phyloP scores from a whole-genome alignment of 768 basidiomycete species.

The Rickenella mellea region DNA sequence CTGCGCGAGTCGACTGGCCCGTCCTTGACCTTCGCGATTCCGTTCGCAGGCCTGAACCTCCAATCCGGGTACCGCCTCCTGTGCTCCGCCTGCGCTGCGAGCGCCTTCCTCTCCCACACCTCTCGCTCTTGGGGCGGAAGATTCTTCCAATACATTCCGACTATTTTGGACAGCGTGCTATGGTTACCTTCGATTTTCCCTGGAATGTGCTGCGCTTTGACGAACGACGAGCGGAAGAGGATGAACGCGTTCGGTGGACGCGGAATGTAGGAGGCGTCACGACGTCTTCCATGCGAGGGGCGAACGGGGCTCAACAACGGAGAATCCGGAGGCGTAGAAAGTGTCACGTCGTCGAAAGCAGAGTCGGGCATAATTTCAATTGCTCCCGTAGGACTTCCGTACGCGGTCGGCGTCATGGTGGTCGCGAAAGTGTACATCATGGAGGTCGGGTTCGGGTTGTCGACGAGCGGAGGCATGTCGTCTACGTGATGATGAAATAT shows the following conservation, averaged over 20 bases:
- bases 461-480: conserved; percentile 34
- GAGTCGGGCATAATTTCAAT: background rate
- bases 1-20: conserved; percentile 18
- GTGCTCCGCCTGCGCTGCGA: conserved; percentile 64
- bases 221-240: conserved; percentile 18
- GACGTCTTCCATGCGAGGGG: conserved; percentile 48
- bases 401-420: conserved; percentile 47
- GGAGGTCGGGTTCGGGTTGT: conserved; percentile 39
- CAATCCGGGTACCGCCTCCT: conserved; percentile 70
- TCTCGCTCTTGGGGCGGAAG: conserved; percentile 59
- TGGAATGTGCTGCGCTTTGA: conserved; percentile 37
- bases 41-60: conserved; percentile 60
- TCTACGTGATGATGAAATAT: too few relatives aligned
- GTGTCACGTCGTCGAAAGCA: conserved; percentile 11
- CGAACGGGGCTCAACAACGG: conserved; percentile 12
- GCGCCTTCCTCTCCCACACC: conserved; percentile 69
- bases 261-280: conserved; percentile 61
- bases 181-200: conserved; percentile 42
- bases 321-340: conserved; percentile 21
- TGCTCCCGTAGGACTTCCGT: too few relatives aligned
- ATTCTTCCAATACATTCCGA: conserved; percentile 61
- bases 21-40: conserved; percentile 30
- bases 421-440: conserved; percentile 55
- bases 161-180: conserved; percentile 39
- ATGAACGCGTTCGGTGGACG: conserved; percentile 33